Base-by-base conservation (phyloP, 257 asterid genomes). In the Fraxinus excelsior region DNA sequence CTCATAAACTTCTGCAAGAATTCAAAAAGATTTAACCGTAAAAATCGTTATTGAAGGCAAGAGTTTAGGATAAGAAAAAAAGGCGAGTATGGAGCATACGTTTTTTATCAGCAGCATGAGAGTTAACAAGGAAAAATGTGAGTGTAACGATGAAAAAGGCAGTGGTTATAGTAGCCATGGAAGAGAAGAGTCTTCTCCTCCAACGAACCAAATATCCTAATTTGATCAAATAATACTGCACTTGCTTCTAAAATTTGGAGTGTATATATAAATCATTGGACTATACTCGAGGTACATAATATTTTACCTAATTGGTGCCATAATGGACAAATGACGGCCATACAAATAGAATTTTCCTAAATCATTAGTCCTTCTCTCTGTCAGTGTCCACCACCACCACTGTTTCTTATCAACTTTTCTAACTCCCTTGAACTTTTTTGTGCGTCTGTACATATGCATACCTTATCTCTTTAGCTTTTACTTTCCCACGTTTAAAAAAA, bases 101-200 rank as follows among this genome's bases (percentile, higher is more conserved):
- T 10, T 79, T 80, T 26, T 74, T 32, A 60, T 80, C 71, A 53
- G 82, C 44, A 32, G 71, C 7, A 26, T 14, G 16, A 29, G 82
- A 68, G 40, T 21, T 35, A 28, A 74, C 53, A 67, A 67, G 18
- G 4, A 80, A 72, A 42, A 84, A 51, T 29, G 72, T 49, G 26
- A 49, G 18, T 80, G 84, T 67, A 72, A 70, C 21, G 1, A 84
- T 14, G 81, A 80, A 86, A 84, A 82, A 13, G 11, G 14, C 46
- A 62, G 70, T 14, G 70, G 64, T 31, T 80, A 78, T 70, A 75
- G 82, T 3, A 71, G 79, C 69, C 88, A 86, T 86, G 78, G 80
- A 37, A 31, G 74, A 62, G 68, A 16, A 10, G 32, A 3, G 16
- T 53, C 64, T 53, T 53, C 12, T 19, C 19, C 64, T 53, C 67